Percentiles rank a stretch among this genome's conserved stretches.
These are phyloP conservation scores for Phytomonas francai DNA, from an alignment of 208 protist genomes.

Conservation along the genomic window DNA sequence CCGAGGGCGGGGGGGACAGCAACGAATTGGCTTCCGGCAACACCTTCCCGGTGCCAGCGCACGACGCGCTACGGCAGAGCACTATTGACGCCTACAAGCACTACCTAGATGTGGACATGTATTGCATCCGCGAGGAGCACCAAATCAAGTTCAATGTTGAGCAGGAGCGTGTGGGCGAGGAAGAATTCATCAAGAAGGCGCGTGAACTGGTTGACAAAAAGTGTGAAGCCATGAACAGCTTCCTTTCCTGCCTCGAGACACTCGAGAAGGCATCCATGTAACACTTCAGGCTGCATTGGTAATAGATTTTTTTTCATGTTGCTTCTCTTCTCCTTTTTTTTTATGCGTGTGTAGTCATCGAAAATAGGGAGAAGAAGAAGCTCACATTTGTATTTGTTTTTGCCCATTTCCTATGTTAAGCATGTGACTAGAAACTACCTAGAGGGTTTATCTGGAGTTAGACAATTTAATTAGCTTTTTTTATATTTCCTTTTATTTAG, in stretches of 20 bases:
- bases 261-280: slow-evolving; percentile 16
- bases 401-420: neutral
- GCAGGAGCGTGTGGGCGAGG: slow-evolving; percentile 19
- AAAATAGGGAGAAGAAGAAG: neutral
- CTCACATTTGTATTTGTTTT: neutral
- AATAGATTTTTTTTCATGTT: slow-evolving; percentile 6
- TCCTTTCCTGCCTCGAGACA: slow-evolving; percentile 21
- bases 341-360: slow-evolving; percentile 2
- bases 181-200: slow-evolving; percentile 29
- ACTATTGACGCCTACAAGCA: slow-evolving; percentile 30
- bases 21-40: neutral
- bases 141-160: slow-evolving; percentile 53
- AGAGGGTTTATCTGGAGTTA: neutral
- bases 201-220: slow-evolving; percentile 21
- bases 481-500: slow-evolving; percentile 5
- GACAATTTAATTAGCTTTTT: neutral
- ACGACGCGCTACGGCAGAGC: slow-evolving; percentile 20
- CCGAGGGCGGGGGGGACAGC: slow-evolving; percentile 2
- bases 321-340: neutral
- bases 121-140: slow-evolving; percentile 51
- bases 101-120: slow-evolving; percentile 46
- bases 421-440: neutral
- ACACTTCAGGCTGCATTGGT: neutral
- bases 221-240: slow-evolving; percentile 26
- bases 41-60: slow-evolving; percentile 14